Conservation (phyloP, 2,329 filamentous ascomycete species). For the Ophioceras dolichostomum region DNA sequence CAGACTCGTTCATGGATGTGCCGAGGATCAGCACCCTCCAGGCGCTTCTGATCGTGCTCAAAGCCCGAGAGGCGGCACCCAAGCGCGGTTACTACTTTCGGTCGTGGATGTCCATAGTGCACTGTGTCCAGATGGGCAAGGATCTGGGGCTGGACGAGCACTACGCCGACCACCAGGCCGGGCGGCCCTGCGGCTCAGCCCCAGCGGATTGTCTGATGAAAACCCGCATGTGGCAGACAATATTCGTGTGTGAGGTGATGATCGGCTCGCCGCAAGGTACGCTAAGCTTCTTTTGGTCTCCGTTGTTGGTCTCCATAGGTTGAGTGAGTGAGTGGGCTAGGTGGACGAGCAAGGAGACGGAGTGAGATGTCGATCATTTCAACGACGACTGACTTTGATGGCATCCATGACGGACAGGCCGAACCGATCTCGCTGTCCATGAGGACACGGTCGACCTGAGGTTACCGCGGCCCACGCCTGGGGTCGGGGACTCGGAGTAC, state of each 20-base stretch:
- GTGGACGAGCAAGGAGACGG: no score
- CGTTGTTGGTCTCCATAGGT: no score
- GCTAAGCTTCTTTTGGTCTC: no score
- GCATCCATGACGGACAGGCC: slow-evolving; percentile 42
- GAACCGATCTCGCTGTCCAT: slow-evolving; percentile 65
- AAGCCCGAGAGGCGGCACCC: slow-evolving; percentile 82
- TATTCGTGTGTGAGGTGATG: slow-evolving; percentile 82
- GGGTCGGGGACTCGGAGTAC: slow-evolving; percentile 63
- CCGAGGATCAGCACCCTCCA: slow-evolving; percentile 86
- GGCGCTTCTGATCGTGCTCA: slow-evolving; percentile 74
- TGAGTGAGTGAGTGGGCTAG: no score
- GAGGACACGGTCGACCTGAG: slow-evolving; percentile 65
- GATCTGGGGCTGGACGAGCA: slow-evolving; percentile 86
- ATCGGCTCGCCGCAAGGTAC: slow-evolving; percentile 85
- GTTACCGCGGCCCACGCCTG: slow-evolving; percentile 48
- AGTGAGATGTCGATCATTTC: no score
- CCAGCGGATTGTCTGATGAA: slow-evolving; percentile 70
- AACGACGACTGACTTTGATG: neutral
- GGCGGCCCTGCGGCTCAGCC: slow-evolving; percentile 55
- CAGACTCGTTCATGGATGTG: slow-evolving; percentile 87
- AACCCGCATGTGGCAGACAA: slow-evolving; percentile 79
- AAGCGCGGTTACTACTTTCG: slow-evolving; percentile 94
- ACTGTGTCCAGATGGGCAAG: slow-evolving; percentile 85
- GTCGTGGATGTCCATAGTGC: slow-evolving; percentile 93
- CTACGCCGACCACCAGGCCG: slow-evolving; percentile 62